Evolutionary conservation across 192 early-diverging fungal species (phyloP).

Genomic region (Coemansia sp.): DNA sequence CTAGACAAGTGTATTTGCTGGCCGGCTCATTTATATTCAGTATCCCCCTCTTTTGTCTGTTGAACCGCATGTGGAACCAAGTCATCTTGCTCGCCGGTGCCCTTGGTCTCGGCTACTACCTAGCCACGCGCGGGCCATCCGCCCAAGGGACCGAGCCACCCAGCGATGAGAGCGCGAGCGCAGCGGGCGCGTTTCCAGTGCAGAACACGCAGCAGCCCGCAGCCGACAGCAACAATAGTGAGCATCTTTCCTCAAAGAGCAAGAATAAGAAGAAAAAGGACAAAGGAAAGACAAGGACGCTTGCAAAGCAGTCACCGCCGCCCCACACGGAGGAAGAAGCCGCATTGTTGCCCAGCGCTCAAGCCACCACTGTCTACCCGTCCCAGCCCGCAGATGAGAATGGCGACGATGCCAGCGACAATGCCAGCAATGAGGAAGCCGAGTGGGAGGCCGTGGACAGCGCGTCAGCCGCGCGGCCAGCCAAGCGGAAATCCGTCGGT

Average conservation of each 20-base stretch:
- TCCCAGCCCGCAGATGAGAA: no score
- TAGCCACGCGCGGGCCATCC: slow-evolving; percentile 5
- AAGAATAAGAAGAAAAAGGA: neutral
- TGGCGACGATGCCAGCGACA: neutral
- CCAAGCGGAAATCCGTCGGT: neutral
- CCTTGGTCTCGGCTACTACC: slow-evolving; percentile 32
- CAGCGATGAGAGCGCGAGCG: neutral
- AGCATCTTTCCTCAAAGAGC: slow-evolving; percentile 11
- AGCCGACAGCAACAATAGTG: neutral
- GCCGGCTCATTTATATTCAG: neutral
- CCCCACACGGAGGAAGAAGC: no score
- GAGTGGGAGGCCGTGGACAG: slow-evolving; percentile 1
- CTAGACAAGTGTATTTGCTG: no score
- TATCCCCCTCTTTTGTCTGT: neutral
- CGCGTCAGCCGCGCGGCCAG: slow-evolving; percentile 4
- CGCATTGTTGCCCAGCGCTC: no score
- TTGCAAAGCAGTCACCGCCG: slow-evolving; percentile 3
- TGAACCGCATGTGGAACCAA: slow-evolving; percentile 25
- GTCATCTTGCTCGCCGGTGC: slow-evolving; percentile 8
- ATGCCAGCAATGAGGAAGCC: neutral
- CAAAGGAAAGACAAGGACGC: neutral
- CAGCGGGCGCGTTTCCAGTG: slow-evolving; percentile 15
- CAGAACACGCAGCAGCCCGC: neutral
- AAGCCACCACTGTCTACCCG: no score
- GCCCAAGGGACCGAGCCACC: neutral